Percentiles rank a stretch among this genome's conserved stretches.
phyloP scores from a whole-genome alignment of 2,329 filamentous ascomycete species.

The Ilyonectria robusta region DNA sequence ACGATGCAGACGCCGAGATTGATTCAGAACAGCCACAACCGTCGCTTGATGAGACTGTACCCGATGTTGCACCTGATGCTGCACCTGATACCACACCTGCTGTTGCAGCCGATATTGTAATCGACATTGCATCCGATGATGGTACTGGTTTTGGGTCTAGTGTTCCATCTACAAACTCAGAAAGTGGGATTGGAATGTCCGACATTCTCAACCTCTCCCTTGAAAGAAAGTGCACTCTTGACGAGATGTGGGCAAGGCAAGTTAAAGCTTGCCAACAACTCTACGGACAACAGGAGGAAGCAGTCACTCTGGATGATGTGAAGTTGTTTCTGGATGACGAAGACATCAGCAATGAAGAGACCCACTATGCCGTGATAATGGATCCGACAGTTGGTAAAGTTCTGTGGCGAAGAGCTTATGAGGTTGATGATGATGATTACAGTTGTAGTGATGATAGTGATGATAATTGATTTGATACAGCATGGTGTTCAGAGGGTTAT shows the following conservation, averaged over 20 bases:
- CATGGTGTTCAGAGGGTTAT: too few species aligned
- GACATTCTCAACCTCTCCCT: conserved; percentile 42
- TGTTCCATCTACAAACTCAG: neutral
- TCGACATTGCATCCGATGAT: neutral
- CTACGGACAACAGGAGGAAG: neutral
- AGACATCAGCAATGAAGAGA: conserved; percentile 48
- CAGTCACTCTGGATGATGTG: conserved; percentile 41
- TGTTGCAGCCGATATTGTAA: too few species aligned
- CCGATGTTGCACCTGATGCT: too few species aligned
- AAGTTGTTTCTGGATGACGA: conserved; percentile 42
- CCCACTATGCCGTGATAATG: conserved; percentile 57
- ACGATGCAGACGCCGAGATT: conserved; percentile 45
- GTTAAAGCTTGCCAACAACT: neutral
- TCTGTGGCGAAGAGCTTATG: conserved; percentile 54
- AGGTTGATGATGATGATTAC: neutral
- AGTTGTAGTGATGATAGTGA: neutral
- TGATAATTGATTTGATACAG: neutral
- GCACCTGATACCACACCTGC: too few species aligned
- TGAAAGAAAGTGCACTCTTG: conserved; percentile 40
- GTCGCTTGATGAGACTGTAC: conserved; percentile 20
- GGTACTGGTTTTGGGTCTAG: neutral
- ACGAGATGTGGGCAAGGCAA: conserved; percentile 38
- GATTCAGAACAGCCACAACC: conserved; percentile 12
- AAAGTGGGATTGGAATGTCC: conserved; percentile 41
- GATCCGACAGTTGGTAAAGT: conserved; percentile 62